A percentile compares a stretch with the other conserved stretches of the same genome.
Evolutionary conservation across 441 rosid genomes (phyloP).

Genomic region (Euphorbia schlechtendalii): DNA sequence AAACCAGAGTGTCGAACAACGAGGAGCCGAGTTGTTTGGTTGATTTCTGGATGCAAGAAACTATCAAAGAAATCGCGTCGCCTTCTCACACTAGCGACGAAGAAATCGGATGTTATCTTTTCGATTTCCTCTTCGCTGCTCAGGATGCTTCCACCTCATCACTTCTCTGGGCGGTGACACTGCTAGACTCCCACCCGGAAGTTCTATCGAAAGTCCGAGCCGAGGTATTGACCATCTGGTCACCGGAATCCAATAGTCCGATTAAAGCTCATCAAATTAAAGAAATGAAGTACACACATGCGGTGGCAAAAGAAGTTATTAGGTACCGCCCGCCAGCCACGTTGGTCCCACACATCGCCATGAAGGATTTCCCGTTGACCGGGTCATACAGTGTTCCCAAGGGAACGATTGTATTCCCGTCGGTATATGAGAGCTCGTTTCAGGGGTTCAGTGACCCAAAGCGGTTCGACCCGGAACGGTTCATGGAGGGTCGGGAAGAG

Average conservation of each 20-base stretch:
- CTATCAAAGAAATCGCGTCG: constrained; percentile 25
- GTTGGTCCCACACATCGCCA: constrained; percentile 67
- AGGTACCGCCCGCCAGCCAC: constrained; percentile 80
- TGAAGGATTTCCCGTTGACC: constrained; percentile 47
- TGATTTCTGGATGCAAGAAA: constrained; percentile 81
- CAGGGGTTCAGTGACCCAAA: constrained; percentile 67
- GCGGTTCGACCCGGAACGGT: constrained; percentile 83
- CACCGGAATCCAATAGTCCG: constrained; percentile 45
- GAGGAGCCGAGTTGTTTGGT: constrained; percentile 60
- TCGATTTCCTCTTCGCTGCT: constrained; percentile 79
- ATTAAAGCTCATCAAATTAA: constrained; percentile 51
- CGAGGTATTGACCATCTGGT: constrained; percentile 59
- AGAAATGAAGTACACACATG: constrained; percentile 70
- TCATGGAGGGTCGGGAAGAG: constrained; percentile 50
- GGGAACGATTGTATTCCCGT: constrained; percentile 76
- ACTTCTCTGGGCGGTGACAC: constrained; percentile 63
- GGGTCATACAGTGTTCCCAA: constrained; percentile 61
- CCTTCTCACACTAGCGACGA: constrained; percentile 39
- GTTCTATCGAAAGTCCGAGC: constrained; percentile 49
- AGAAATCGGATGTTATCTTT: constrained; percentile 60
- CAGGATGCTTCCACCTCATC: constrained; percentile 91
- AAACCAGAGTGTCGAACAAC: constrained; percentile 39
- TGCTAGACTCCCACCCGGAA: constrained; percentile 68
- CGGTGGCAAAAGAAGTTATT: constrained; percentile 78
- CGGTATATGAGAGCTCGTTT: constrained; percentile 67